Evolutionary conservation across 352 stramenopile genomes (phyloP).

Genomic region (Thraustochytrium striatum): DNA sequence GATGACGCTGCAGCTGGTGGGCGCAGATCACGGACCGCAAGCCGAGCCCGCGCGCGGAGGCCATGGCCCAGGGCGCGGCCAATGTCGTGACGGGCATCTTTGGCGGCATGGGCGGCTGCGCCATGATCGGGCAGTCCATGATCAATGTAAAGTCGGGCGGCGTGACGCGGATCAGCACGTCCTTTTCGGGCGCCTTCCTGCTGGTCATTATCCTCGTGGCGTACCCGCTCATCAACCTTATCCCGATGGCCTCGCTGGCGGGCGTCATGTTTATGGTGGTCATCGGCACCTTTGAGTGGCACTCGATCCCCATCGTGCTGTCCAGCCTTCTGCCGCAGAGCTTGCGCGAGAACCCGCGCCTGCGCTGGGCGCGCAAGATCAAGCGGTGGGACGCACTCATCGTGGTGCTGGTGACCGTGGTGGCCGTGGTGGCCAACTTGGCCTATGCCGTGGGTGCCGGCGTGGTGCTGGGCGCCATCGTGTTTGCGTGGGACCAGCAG

Average conservation of each 20-base stretch:
- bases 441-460: conserved; percentile 74
- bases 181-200: conserved; percentile 63
- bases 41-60: conserved; percentile 49
- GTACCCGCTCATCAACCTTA: conserved; percentile 71
- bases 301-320: conserved; percentile 69
- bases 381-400: conserved; percentile 68
- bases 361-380: conserved; percentile 54
- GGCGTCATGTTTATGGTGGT: conserved; percentile 80
- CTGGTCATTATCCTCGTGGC: conserved; percentile 70
- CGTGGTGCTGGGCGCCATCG: conserved; percentile 70
- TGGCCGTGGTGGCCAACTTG: conserved; percentile 72
- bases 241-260: conserved; percentile 74
- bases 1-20: conserved; percentile 83
- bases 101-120: conserved; percentile 85
- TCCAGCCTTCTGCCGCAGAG: conserved; percentile 41
- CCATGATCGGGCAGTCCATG: conserved; percentile 83
- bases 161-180: conserved; percentile 63
- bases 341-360: background rate
- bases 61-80: conserved; percentile 66
- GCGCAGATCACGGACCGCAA: conserved; percentile 54
- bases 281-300: conserved; percentile 82
- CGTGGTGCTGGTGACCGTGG: conserved; percentile 71
- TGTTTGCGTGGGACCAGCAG: conserved; percentile 71
- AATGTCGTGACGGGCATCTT: conserved; percentile 86
- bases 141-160: conserved; percentile 70